These are phyloP conservation scores for Aspergillus nidulans DNA, from an alignment of 495 filamentous ascomycete species.

Conservation along the genomic window DNA sequence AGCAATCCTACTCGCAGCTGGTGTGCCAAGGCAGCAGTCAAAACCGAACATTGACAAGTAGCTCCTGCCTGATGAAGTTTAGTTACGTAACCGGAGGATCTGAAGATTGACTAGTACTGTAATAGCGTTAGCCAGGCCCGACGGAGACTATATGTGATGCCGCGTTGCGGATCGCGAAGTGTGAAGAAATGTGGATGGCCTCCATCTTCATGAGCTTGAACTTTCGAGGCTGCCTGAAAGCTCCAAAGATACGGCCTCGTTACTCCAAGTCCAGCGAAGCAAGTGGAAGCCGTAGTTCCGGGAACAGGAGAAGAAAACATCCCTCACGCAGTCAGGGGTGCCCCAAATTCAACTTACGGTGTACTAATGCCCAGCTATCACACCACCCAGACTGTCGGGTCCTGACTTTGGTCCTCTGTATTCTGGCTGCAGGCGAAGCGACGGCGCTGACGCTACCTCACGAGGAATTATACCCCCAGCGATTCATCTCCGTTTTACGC, in stretches of 20 bases:
- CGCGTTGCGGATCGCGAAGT: background rate
- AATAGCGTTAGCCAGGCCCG: background rate
- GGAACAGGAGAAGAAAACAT: conserved; percentile 1
- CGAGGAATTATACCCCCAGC: conserved; percentile 10
- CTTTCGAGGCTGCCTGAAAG: background rate
- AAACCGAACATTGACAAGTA: background rate
- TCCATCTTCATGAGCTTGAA: background rate
- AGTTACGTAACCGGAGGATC: conserved; percentile 3
- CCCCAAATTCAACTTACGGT: conserved; percentile 13
- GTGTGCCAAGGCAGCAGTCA: conserved; percentile 6
- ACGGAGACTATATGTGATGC: background rate
- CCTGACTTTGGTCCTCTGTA: conserved; percentile 17
- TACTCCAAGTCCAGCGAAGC: background rate
- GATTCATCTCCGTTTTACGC: conserved; percentile 2
- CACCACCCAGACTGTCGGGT: conserved; percentile 27
- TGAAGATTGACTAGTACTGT: background rate
- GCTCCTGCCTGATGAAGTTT: conserved; percentile 6
- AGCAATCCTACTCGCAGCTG: background rate
- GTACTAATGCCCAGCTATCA: conserved; percentile 27
- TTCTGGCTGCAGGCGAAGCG: conserved; percentile 17
- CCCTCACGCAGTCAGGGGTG: conserved; percentile 14
- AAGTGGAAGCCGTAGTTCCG: background rate
- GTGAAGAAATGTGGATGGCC: background rate
- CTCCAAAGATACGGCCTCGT: background rate
- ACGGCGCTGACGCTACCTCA: conserved; percentile 5